Evolutionary conservation across 1,139 yeast species (phyloP).

Genomic region (Zygosaccharomyces sapae): DNA sequence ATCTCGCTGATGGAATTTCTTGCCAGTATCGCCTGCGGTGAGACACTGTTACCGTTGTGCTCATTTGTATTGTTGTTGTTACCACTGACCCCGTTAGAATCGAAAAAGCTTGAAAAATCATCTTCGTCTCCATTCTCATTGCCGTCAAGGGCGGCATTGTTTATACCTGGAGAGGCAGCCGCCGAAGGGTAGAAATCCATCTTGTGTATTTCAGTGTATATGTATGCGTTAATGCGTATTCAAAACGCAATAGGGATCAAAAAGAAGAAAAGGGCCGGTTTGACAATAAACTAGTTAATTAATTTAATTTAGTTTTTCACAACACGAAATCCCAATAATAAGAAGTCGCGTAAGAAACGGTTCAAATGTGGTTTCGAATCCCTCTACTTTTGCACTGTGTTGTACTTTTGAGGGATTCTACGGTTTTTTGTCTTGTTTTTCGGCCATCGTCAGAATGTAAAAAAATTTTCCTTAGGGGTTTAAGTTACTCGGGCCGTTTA

Average conservation of each 20-base stretch:
- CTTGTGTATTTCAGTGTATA: not conserved
- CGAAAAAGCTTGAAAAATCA: constrained; percentile 18
- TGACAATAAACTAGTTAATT: not conserved
- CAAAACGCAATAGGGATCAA: not conserved
- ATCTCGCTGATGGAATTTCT: constrained; percentile 25
- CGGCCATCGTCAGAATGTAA: not conserved
- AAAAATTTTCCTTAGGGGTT: constrained; percentile 4
- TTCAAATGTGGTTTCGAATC: not conserved
- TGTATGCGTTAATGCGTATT: not conserved
- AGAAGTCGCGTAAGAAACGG: constrained; percentile 5
- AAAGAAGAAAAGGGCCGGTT: not conserved
- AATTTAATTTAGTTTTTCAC: not conserved
- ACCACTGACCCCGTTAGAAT: constrained; percentile 12
- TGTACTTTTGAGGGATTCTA: constrained; percentile 5
- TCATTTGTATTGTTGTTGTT: constrained; percentile 6
- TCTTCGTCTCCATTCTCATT: constrained; percentile 15
- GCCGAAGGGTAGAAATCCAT: constrained; percentile 20
- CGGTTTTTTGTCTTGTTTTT: not conserved
- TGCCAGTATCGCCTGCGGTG: constrained; percentile 35
- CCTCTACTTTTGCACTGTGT: constrained; percentile 2
- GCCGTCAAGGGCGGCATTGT: constrained; percentile 4
- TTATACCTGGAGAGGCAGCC: constrained; percentile 9
- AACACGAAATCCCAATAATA: not conserved
- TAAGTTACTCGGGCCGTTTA: not conserved
- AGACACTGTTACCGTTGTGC: constrained; percentile 19